Base-by-base conservation (phyloP, 1,284 basidiomycete genomes). In the Bjerkandera adusta region DNA sequence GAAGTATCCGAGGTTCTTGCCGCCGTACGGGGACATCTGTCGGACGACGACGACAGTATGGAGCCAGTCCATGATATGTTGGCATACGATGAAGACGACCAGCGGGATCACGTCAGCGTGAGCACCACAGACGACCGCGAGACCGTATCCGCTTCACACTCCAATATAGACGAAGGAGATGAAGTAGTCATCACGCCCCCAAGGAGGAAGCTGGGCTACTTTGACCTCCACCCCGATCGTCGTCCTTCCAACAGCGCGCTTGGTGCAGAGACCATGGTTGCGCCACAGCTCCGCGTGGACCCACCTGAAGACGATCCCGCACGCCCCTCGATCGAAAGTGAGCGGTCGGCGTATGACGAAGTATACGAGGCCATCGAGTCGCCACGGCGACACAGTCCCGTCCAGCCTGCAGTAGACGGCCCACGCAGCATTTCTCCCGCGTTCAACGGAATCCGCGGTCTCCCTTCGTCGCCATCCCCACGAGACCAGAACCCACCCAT, bases 1-100 rank as follows among this genome's bases (percentile, higher is more conserved):
- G 85, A 89, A 60, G 77, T 88, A 3, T 83, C 81, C 2, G 71
- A 82, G 65, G 85, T 82, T 15, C 70, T 89, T 38, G 85, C 84
- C 22, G 75, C 70, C 24, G 78, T 86, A n/a, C 68, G 75, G 43
- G 75, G 74, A 7, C 69, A 73, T 16, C 72, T 75, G n/a, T 72
- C 75, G 12, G 75, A 77, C 12, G 68, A 73, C 7, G 69, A 72
- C 18, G 67, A 69, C 13, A 57, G 73, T 56, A 68, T 67, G 56
- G 72, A 69, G 30, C 62, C 67, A 10, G 67, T 72, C 21, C 60
- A 65, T 12, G 66, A 69, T 21, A n/a, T n/a, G n/a, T n/a, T n/a
- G n/a, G 67, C 68, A 43, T 50, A 45, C 33, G 52, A 38, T 49
- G 47, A 3, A 22, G 46, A 49, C 36, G 36, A 24, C 32, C 32